A percentile compares a stretch with the other conserved stretches of the same genome.
These are phyloP conservation scores for Coemansia sp. DNA, from an alignment of 192 early-diverging fungal genomes.

Conservation along the genomic window DNA sequence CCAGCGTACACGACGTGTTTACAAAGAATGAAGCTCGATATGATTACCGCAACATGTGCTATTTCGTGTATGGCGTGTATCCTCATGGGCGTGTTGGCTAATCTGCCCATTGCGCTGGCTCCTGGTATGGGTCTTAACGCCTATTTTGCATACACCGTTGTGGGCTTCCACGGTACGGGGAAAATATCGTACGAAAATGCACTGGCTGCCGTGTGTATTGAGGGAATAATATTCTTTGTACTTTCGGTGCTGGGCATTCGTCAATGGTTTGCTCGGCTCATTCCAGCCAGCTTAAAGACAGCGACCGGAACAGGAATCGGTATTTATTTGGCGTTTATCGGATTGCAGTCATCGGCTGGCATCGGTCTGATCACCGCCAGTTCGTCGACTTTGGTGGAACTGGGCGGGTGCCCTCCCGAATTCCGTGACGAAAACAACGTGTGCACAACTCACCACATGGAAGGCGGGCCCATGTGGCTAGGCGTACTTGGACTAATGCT, in stretches of 20 bases:
- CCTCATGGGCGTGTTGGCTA: slow-evolving; percentile 67
- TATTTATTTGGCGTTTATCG: slow-evolving; percentile 76
- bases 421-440: slow-evolving; percentile 60
- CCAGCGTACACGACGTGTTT: slow-evolving; percentile 65
- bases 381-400: slow-evolving; percentile 65
- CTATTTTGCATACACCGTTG: slow-evolving; percentile 82
- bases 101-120: slow-evolving; percentile 77
- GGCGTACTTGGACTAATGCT: slow-evolving; percentile 72
- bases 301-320: slow-evolving; percentile 77
- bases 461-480: slow-evolving; percentile 64
- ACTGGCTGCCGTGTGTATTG: slow-evolving; percentile 75
- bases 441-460: slow-evolving; percentile 62
- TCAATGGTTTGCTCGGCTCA: slow-evolving; percentile 74
- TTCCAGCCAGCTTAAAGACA: slow-evolving; percentile 70
- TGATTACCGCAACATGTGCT: slow-evolving; percentile 73
- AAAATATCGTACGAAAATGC: slow-evolving; percentile 68
- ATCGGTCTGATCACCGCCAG: slow-evolving; percentile 71
- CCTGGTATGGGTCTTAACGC: slow-evolving; percentile 86
- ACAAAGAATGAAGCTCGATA: slow-evolving; percentile 63
- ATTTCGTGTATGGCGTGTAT: slow-evolving; percentile 64
- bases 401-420: slow-evolving; percentile 66
- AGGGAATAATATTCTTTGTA: slow-evolving; percentile 78
- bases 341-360: slow-evolving; percentile 75
- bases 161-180: slow-evolving; percentile 74
- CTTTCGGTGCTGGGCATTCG: slow-evolving; percentile 75